phyloP scores from a whole-genome alignment of 305 asterid species.

The Striga hermonthica region DNA sequence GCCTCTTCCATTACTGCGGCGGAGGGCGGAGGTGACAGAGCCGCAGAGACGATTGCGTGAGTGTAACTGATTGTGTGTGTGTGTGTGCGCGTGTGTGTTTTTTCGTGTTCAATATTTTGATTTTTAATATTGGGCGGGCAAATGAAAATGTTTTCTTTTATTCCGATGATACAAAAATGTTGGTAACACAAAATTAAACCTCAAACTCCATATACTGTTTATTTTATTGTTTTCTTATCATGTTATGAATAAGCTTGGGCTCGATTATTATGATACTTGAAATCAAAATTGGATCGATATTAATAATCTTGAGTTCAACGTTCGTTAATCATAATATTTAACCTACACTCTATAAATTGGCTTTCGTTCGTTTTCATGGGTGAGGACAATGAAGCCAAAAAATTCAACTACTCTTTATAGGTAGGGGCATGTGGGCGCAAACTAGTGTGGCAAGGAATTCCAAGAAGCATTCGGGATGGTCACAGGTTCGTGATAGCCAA shows the following conservation, averaged over 20 bases:
- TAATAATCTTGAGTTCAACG: no score
- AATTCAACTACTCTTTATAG: constrained; percentile 69
- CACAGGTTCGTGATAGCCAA: constrained; percentile 69
- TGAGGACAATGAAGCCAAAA: constrained; percentile 62
- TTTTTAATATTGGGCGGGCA: constrained; percentile 52
- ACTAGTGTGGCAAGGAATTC: constrained; percentile 81
- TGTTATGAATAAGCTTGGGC: no score
- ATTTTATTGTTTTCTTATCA: no score
- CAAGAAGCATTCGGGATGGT: constrained; percentile 79
- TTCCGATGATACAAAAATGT: no score
- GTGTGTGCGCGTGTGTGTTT: constrained; percentile 1
- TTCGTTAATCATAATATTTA: no score
- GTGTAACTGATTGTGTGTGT: not conserved
- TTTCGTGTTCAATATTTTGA: constrained; percentile 27
- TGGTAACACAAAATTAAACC: no score
- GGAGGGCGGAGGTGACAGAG: constrained; percentile 24
- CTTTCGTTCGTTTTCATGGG: constrained; percentile 93
- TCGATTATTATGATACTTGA: no score
- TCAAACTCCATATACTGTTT: no score
- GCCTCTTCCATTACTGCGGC: constrained; percentile 56
- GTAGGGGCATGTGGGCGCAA: constrained; percentile 71
- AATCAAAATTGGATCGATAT: no score
- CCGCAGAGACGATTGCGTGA: constrained; percentile 30
- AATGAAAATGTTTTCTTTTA: constrained; percentile 27
- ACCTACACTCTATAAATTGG: no score